Conservation (phyloP, 1,139 yeast genomes). For the Pichia sp. region DNA sequence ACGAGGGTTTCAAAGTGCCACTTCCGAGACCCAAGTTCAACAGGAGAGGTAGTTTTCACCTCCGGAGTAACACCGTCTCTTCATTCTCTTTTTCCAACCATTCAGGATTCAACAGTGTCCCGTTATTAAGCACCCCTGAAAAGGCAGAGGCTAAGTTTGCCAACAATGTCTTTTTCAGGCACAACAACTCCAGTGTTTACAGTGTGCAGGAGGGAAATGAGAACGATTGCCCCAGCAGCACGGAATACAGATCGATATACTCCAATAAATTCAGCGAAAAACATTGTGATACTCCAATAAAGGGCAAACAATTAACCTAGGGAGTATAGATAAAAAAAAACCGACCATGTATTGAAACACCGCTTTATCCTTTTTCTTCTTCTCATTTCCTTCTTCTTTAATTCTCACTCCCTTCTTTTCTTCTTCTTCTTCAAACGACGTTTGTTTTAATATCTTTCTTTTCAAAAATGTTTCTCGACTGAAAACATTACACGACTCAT, state of each 20-base stretch:
- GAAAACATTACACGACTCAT: neutral
- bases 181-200: slow-evolving; percentile 9
- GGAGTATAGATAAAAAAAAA: neutral
- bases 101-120: slow-evolving; percentile 15
- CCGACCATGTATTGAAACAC: neutral
- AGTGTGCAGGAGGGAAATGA: slow-evolving; percentile 12
- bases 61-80: slow-evolving; percentile 29
- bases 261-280: slow-evolving; percentile 19
- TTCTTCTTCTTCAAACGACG: neutral
- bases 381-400: neutral
- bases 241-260: slow-evolving; percentile 15
- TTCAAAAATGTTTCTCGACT: neutral
- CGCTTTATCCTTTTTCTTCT: neutral
- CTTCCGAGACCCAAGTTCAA: slow-evolving; percentile 22
- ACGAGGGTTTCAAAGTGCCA: slow-evolving; percentile 17
- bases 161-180: slow-evolving; percentile 6
- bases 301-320: slow-evolving; percentile 13
- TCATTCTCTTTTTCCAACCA: slow-evolving; percentile 17
- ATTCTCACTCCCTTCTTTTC: neutral
- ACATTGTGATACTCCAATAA: slow-evolving; percentile 30
- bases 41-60: slow-evolving; percentile 22
- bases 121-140: slow-evolving; percentile 15
- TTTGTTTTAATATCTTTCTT: neutral
- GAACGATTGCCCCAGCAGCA: slow-evolving; percentile 1
- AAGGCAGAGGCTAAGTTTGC: slow-evolving; percentile 14